phyloP scores from a whole-genome alignment of 1,139 yeast genomes.

The Casaregolazyma suthepensis region DNA sequence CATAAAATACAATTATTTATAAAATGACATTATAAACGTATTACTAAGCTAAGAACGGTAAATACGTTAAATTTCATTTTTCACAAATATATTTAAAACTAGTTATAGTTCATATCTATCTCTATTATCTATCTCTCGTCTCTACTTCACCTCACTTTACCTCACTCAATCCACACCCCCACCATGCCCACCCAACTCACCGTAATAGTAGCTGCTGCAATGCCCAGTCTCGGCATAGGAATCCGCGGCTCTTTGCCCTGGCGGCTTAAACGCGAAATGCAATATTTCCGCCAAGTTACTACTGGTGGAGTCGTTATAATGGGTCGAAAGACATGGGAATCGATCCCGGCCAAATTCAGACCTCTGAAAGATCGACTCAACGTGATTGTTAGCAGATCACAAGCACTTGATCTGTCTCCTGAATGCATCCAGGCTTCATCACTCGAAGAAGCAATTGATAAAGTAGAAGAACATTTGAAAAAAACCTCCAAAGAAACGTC shows the following conservation, averaged over 20 bases:
- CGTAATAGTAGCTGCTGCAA: conserved; percentile 72
- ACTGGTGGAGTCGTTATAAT: conserved; percentile 75
- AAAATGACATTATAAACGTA: too few relatives aligned
- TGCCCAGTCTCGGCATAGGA: conserved; percentile 83
- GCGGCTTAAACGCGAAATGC: conserved; percentile 79
- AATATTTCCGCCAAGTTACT: conserved; percentile 74
- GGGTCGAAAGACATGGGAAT: conserved; percentile 97
- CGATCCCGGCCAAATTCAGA: conserved; percentile 76
- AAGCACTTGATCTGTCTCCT: conserved; percentile 4
- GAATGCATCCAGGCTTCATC: conserved; percentile 41
- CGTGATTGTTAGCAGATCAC: conserved; percentile 59
- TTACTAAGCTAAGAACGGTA: too few relatives aligned
- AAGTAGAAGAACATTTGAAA: conserved; percentile 19
- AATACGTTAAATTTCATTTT: too few relatives aligned
- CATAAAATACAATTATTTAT: neutral
- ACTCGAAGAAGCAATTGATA: conserved; percentile 41
- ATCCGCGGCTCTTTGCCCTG: conserved; percentile 78
- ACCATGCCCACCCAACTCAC: conserved; percentile 4
- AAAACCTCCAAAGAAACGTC: conserved; percentile 21
- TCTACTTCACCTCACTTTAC: too few relatives aligned
- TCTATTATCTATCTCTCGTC: too few relatives aligned
- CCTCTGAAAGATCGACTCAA: conserved; percentile 77
- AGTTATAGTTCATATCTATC: too few relatives aligned
- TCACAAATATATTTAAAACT: too few relatives aligned
- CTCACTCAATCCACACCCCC: neutral